phyloP scores from a whole-genome alignment of 805 yeast genomes.

The Wickerhamomyces alni region DNA sequence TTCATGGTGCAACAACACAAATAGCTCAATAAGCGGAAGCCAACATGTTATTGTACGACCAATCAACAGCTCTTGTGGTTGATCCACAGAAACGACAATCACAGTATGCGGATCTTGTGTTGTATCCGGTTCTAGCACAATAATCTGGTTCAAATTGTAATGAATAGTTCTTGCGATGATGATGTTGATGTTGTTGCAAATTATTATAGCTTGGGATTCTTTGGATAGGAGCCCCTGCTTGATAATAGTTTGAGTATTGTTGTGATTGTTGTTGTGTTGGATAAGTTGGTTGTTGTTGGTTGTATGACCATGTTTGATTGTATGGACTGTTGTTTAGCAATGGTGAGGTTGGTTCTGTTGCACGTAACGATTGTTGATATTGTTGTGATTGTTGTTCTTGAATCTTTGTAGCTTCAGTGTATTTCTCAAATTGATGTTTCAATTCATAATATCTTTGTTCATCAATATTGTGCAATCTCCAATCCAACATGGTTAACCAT shows the following conservation, averaged over 20 bases:
- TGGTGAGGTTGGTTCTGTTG: not conserved
- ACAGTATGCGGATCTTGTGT: slow-evolving; percentile 15
- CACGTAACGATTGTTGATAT: slow-evolving; percentile 5
- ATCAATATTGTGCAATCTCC: slow-evolving; percentile 44
- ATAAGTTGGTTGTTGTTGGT: slow-evolving; percentile 4
- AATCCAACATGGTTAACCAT: slow-evolving; percentile 59
- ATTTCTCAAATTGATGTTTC: slow-evolving; percentile 18
- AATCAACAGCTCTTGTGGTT: slow-evolving; percentile 16
- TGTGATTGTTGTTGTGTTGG: not conserved
- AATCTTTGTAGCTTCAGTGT: slow-evolving; percentile 16
- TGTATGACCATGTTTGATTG: slow-evolving; percentile 1
- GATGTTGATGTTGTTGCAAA: not conserved
- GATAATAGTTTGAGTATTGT: not conserved
- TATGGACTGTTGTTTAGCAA: not conserved
- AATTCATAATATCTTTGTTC: slow-evolving; percentile 21
- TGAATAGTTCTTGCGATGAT: slow-evolving; percentile 15
- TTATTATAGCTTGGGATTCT: no score
- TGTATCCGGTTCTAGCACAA: slow-evolving; percentile 22
- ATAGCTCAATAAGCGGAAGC: slow-evolving; percentile 10
- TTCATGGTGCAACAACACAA: not conserved
- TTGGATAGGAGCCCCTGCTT: not conserved
- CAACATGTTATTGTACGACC: slow-evolving; percentile 12
- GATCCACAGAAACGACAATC: slow-evolving; percentile 20
- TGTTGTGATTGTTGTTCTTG: slow-evolving; percentile 3
- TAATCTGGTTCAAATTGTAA: slow-evolving; percentile 16